Percentiles rank a stretch among this genome's conserved stretches.
Conservation (phyloP, 441 rosid genomes). For the Flueggea neowawraea region DNA sequence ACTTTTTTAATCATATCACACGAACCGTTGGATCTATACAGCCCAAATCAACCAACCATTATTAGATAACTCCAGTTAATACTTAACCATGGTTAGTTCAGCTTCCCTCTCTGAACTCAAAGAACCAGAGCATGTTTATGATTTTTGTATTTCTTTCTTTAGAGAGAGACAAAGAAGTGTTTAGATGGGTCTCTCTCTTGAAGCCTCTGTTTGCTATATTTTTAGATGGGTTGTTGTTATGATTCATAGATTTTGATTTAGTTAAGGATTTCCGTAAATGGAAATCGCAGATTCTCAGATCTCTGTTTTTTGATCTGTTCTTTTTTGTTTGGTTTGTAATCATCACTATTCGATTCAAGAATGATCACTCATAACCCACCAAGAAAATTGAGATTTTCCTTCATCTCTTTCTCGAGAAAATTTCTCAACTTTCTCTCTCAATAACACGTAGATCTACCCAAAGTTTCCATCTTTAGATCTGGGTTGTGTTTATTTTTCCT, state of each 20-base stretch:
- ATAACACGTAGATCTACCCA: conserved; percentile 4
- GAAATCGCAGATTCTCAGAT: conserved; percentile 40
- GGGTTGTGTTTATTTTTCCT: conserved; percentile 8
- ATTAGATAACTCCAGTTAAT: conserved; percentile 15
- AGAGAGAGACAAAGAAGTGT: too few species aligned
- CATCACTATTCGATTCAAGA: conserved; percentile 35
- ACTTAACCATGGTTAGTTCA: conserved; percentile 36
- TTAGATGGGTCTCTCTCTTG: conserved; percentile 13
- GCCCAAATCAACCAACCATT: conserved; percentile 18
- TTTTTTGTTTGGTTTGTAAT: conserved; percentile 24
- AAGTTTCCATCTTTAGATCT: conserved; percentile 18
- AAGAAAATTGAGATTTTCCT: conserved; percentile 1
- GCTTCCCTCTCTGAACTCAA: conserved; percentile 16
- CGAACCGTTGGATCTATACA: conserved; percentile 42
- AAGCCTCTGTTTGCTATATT: conserved; percentile 6
- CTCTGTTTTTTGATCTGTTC: conserved; percentile 29
- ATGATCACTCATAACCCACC: conserved; percentile 19
- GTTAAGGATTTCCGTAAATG: conserved; percentile 21
- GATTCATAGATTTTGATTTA: conserved; percentile 29
- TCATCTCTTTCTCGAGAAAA: conserved; percentile 25
- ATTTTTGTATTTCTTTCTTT: neutral
- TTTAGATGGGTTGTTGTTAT: conserved; percentile 16
- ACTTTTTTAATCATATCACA: conserved; percentile 8
- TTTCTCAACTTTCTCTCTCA: conserved; percentile 10
- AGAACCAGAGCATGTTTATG: neutral